phyloP scores from a whole-genome alignment of 2,329 filamentous ascomycete genomes.

The Chaetoscypha palmicola region DNA sequence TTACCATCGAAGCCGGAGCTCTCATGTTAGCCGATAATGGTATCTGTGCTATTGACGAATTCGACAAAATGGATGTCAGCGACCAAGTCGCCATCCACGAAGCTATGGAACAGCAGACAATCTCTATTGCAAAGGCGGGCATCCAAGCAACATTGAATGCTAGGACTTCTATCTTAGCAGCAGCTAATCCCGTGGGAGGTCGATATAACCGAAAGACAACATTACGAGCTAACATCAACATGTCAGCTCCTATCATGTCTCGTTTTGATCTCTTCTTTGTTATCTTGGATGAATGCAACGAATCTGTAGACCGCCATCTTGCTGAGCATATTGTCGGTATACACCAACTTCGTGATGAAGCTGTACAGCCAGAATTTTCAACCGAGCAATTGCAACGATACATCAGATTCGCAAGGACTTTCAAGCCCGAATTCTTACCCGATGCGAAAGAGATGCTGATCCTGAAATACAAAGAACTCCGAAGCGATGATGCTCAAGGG shows the following conservation, averaged over 20 bases:
- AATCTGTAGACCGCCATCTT: slow-evolving; percentile 80
- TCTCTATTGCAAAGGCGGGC: slow-evolving; percentile 96
- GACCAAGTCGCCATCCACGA: slow-evolving; percentile 99
- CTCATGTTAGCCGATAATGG: slow-evolving; percentile 97
- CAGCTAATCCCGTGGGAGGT: slow-evolving; percentile 90
- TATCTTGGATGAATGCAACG: slow-evolving; percentile 93
- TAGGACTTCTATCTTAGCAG: slow-evolving; percentile 88
- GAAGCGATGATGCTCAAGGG: slow-evolving; percentile 87
- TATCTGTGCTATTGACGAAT: slow-evolving; percentile 97
- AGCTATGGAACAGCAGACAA: slow-evolving; percentile 99
- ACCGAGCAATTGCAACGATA: slow-evolving; percentile 96
- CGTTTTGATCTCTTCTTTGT: slow-evolving; percentile 99
- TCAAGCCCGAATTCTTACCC: slow-evolving; percentile 84
- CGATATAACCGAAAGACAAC: slow-evolving; percentile 97
- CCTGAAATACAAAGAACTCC: slow-evolving; percentile 89
- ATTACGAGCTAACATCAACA: slow-evolving; percentile 91
- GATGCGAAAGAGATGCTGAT: slow-evolving; percentile 83
- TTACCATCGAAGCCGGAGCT: slow-evolving; percentile 96
- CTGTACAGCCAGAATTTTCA: slow-evolving; percentile 85
- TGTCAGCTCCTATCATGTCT: slow-evolving; percentile 98
- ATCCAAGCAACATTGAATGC: slow-evolving; percentile 98
- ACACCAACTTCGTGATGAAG: slow-evolving; percentile 86
- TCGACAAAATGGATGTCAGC: slow-evolving; percentile 98
- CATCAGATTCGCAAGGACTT: slow-evolving; percentile 91
- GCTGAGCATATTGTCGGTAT: slow-evolving; percentile 92